Evolutionary conservation across 148 eudicot genomes (phyloP).

Genomic region (Rhododendron henanense): DNA sequence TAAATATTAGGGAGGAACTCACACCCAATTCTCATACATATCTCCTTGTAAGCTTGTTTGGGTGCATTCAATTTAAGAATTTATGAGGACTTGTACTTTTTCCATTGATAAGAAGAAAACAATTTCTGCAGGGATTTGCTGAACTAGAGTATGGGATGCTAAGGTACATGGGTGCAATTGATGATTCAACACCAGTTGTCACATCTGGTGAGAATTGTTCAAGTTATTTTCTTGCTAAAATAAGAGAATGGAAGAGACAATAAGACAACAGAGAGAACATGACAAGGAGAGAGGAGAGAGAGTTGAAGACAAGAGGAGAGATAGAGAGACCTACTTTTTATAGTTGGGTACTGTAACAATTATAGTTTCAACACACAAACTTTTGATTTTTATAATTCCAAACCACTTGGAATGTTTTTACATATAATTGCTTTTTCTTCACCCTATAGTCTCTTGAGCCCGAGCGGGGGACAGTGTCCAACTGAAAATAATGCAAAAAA

Average conservation of each 20-base stretch:
- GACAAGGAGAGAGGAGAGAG: neutral
- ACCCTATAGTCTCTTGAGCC: neutral
- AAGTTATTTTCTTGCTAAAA: neutral
- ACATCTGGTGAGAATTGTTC: conserved; percentile 56
- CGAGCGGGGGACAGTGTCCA: neutral
- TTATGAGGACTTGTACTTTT: neutral
- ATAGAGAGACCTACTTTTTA: neutral
- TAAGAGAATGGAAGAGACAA: neutral
- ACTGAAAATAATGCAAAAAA: neutral
- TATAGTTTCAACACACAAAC: neutral
- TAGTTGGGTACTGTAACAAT: neutral
- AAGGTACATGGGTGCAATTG: conserved; percentile 92
- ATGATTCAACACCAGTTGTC: conserved; percentile 78
- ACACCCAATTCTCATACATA: neutral
- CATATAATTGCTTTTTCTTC: neutral
- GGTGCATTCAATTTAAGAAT: neutral
- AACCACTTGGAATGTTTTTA: neutral
- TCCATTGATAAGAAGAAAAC: neutral
- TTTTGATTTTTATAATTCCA: neutral
- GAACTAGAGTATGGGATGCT: conserved; percentile 98
- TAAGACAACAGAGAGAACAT: neutral
- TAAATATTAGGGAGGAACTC: neutral
- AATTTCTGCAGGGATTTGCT: conserved; percentile 70
- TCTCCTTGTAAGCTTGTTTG: neutral
- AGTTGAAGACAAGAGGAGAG: neutral